Percentiles rank a stretch among this genome's conserved stretches.
Conservation (phyloP, 73 alveolate genomes). For the Vitrella brassicaformis region DNA sequence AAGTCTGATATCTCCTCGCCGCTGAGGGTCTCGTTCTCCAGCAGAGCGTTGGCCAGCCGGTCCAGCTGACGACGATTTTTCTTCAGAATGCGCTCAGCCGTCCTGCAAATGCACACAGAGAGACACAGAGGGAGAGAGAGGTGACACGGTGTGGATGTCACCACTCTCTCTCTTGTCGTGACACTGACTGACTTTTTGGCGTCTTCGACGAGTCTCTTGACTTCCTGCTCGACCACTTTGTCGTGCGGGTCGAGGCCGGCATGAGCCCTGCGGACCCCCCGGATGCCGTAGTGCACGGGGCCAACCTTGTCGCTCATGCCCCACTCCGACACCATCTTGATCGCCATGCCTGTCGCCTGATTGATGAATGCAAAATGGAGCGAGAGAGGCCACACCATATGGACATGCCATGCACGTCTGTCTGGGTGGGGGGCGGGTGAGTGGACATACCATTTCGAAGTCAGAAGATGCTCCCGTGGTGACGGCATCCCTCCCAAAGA, state of each 20-base stretch:
- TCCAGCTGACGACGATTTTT: not conserved
- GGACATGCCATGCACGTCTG: too few relatives aligned
- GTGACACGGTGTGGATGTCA: too few relatives aligned
- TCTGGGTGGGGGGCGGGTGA: too few relatives aligned
- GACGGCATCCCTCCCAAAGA: slow-evolving; percentile 14
- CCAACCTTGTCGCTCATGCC: not conserved
- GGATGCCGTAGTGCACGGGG: not conserved
- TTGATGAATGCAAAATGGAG: too few relatives aligned
- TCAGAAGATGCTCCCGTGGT: slow-evolving; percentile 28
- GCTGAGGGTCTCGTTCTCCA: not conserved
- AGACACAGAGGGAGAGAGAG: too few relatives aligned
- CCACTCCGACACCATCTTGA: not conserved
- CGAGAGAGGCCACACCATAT: too few relatives aligned
- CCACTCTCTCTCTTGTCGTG: too few relatives aligned
- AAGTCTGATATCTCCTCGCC: too few relatives aligned
- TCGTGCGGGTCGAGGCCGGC: too few relatives aligned
- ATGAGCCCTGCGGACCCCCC: not conserved
- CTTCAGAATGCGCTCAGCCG: not conserved
- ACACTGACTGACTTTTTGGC: too few relatives aligned
- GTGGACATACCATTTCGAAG: too few relatives aligned
- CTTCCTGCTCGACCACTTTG: not conserved
- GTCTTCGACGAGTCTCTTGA: not conserved
- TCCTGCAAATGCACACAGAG: not conserved
- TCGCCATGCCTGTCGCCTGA: not conserved
- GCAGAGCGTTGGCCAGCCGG: not conserved